Base-by-base conservation (phyloP, 2,329 filamentous ascomycete genomes). In the Talaromyces albobiverticillius region DNA sequence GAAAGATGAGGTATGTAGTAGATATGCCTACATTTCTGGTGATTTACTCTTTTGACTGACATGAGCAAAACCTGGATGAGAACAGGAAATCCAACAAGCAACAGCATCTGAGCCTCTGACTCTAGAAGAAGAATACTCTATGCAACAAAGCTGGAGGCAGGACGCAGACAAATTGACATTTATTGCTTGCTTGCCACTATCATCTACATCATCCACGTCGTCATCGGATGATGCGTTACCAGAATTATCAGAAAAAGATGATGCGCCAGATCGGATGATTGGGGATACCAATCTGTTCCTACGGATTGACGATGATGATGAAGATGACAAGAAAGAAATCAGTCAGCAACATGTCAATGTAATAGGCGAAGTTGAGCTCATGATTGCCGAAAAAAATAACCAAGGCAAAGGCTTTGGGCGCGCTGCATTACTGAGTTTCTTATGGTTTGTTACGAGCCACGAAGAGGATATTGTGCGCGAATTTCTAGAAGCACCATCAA, bases 151-250 rank as follows among this genome's bases (percentile, higher is more conserved):
- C 59, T 97, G 93, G 93, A 85, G 91, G 34, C 76, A 75, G 18
- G 89, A 94, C 40, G 71, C 76, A 23, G 92, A 97, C 72, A 97
- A 97, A 74, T 71, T 97, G 57, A 97, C 93, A 0, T 97, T 96
- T 63, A 96, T 97, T 67, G 72, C 89, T 51, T 96, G 90, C 66
- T 74, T 78, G 9, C 80, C 83, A 0, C 8, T 43, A 55, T 49
- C 23, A 32, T 41, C 31, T n/a, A 29, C 13, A 31, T 13, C 4
- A 8, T 32, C 38, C 1, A 3, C 13, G 1, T 31, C 43, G 3
- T 49, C 16, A 4, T 29, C 20, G 3, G 18, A 4, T 10, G 43
- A 20, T n/a, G 10, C 7, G 16, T 16, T 52, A 42, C 13, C 59
- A 14, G 74, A 78, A 0, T 16, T 52, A 42, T 16, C 59, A 14